These are phyloP conservation scores for Metschnikowia cubensis DNA, from an alignment of 805 yeast species.

Conservation along the genomic window DNA sequence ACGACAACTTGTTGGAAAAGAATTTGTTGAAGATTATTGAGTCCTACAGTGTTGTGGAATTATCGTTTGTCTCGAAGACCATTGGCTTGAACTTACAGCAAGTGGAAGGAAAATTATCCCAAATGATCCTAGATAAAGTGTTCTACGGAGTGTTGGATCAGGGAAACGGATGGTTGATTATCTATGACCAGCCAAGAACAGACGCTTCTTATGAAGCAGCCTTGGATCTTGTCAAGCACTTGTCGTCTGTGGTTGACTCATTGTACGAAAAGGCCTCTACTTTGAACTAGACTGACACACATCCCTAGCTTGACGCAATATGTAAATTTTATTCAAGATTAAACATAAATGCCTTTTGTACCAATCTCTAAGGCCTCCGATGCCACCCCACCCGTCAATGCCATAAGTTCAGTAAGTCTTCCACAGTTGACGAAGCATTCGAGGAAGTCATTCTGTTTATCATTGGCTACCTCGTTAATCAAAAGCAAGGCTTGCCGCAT, in stretches of 20 bases:
- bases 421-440: constrained; percentile 56
- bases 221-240: constrained; percentile 78
- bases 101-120: constrained; percentile 90
- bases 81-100: constrained; percentile 85
- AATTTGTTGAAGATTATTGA: constrained; percentile 92
- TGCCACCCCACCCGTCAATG: constrained; percentile 52
- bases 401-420: constrained; percentile 50
- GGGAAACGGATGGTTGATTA: constrained; percentile 95
- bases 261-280: constrained; percentile 91
- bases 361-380: constrained; percentile 48
- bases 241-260: constrained; percentile 84
- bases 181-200: constrained; percentile 82
- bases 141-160: constrained; percentile 96
- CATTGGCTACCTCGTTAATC: constrained; percentile 65
- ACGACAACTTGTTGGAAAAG: constrained; percentile 89
- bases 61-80: constrained; percentile 78
- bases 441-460: constrained; percentile 53
- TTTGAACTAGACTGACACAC: constrained; percentile 46
- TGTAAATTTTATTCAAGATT: constrained; percentile 1
- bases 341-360: constrained; percentile 39
- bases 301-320: background rate
- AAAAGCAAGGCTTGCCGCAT: constrained; percentile 55
- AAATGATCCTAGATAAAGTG: constrained; percentile 94
- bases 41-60: constrained; percentile 94
- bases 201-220: constrained; percentile 89